Conservation (phyloP, 352 stramenopile genomes). For the Phytophthora podocarpi region DNA sequence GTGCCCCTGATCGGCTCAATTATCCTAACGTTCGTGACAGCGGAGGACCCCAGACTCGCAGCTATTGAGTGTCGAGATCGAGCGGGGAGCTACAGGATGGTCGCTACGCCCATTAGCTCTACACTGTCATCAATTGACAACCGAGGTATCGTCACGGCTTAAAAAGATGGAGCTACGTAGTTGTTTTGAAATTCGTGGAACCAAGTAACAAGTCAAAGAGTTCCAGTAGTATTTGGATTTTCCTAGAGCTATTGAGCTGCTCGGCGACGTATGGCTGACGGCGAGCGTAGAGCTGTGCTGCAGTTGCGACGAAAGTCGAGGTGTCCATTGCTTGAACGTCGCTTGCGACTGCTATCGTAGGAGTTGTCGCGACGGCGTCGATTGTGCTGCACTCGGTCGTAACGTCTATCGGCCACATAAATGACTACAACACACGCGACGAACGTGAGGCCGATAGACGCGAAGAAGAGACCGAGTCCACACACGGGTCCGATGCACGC, state of each 20-base stretch:
- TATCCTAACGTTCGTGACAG: conserved; percentile 38
- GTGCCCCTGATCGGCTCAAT: conserved; percentile 39
- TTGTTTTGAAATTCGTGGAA: not conserved
- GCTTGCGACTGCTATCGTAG: conserved; percentile 25
- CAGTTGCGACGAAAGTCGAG: conserved; percentile 24
- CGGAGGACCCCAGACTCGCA: conserved; percentile 8
- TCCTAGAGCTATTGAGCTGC: conserved; percentile 13
- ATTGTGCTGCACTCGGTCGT: conserved; percentile 29
- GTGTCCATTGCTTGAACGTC: conserved; percentile 21
- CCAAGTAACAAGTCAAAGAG: not conserved
- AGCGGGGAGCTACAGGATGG: conserved; percentile 33
- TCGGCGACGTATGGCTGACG: conserved; percentile 16
- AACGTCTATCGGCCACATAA: conserved; percentile 43
- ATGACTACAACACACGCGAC: conserved; percentile 40
- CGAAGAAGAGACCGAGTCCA: conserved; percentile 48
- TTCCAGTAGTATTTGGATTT: not conserved
- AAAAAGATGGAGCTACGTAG: too few relatives aligned
- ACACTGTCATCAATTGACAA: conserved; percentile 18
- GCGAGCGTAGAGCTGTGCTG: conserved; percentile 16
- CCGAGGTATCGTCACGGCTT: conserved; percentile 17
- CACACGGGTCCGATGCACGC: conserved; percentile 44
- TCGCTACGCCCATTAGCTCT: conserved; percentile 15
- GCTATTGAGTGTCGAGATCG: conserved; percentile 23
- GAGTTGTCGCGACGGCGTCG: conserved; percentile 26
- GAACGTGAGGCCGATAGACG: conserved; percentile 42